Conservation (phyloP, 148 eudicot species). For the Linanthus parryae region DNA sequence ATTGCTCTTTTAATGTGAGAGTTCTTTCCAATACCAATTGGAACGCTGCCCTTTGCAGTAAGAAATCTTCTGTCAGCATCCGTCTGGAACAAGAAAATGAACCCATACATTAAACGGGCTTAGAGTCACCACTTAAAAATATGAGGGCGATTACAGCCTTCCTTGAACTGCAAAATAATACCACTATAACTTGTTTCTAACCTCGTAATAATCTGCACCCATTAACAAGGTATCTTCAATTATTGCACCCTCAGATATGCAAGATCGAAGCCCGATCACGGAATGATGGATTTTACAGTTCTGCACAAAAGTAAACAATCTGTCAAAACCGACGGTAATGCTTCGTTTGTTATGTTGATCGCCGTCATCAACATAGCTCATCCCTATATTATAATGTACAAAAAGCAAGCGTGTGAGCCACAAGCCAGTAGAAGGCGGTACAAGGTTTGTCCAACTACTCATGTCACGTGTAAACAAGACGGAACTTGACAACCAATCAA, state of each 20-base stretch:
- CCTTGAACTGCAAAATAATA: too few species aligned
- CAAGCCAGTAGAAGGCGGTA: too few species aligned
- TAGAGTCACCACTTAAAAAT: too few species aligned
- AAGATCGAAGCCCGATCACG: constrained; percentile 83
- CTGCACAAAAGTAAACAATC: constrained; percentile 25
- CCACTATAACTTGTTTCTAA: too few species aligned
- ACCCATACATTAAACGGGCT: too few species aligned
- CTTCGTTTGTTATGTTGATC: too few species aligned
- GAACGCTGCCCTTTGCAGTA: constrained; percentile 75
- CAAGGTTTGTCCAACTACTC: too few species aligned
- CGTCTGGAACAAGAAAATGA: constrained; percentile 39
- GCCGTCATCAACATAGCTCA: too few species aligned
- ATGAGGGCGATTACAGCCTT: background rate
- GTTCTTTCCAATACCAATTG: constrained; percentile 81
- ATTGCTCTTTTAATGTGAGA: constrained; percentile 84
- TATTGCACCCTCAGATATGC: constrained; percentile 83
- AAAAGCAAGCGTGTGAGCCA: too few species aligned
- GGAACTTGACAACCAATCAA: too few species aligned
- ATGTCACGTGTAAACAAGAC: too few species aligned
- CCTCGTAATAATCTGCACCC: constrained; percentile 99
- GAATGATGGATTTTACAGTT: constrained; percentile 90
- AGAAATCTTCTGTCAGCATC: constrained; percentile 68
- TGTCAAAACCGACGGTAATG: background rate
- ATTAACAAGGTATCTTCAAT: constrained; percentile 79
- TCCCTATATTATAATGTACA: too few species aligned